Evolutionary conservation across 257 asterid genomes (phyloP).

Genomic region (Echium plantagineum): DNA sequence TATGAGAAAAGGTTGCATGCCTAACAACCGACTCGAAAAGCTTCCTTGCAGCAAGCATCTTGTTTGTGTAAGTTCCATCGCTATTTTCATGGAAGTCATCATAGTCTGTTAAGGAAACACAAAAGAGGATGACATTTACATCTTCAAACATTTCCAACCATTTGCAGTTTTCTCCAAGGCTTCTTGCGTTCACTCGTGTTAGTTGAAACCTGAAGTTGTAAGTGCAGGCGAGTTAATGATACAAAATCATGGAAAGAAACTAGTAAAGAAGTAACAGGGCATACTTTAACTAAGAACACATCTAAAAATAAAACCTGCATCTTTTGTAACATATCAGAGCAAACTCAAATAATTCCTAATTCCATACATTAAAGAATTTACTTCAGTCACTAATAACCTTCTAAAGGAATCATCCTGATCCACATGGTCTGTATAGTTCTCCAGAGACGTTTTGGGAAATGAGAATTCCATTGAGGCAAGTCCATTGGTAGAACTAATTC

Average conservation of each 20-base stretch:
- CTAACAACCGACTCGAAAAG: constrained; percentile 46
- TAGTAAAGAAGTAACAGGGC: too few species aligned
- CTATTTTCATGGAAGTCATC: constrained; percentile 43
- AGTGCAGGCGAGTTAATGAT: not conserved
- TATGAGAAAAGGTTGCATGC: constrained; percentile 42
- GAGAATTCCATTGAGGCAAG: constrained; percentile 68
- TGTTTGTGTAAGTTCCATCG: constrained; percentile 48
- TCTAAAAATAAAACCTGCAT: too few species aligned
- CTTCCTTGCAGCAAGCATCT: constrained; percentile 52
- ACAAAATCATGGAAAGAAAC: not conserved
- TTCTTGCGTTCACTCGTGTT: constrained; percentile 50
- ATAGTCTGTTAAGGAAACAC: constrained; percentile 69
- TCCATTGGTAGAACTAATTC: constrained; percentile 65
- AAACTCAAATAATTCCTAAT: too few species aligned
- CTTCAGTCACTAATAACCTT: constrained; percentile 27
- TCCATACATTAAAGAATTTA: not conserved
- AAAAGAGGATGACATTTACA: constrained; percentile 50
- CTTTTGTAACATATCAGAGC: too few species aligned
- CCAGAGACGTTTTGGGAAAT: constrained; percentile 43
- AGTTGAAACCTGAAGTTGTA: constrained; percentile 56
- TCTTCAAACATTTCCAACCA: constrained; percentile 90
- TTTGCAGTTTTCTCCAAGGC: constrained; percentile 78
- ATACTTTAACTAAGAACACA: too few species aligned
- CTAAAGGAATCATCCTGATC: constrained; percentile 37
- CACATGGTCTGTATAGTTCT: constrained; percentile 46